phyloP scores from a whole-genome alignment of 331 rosid species.

The Acacia pycnantha region DNA sequence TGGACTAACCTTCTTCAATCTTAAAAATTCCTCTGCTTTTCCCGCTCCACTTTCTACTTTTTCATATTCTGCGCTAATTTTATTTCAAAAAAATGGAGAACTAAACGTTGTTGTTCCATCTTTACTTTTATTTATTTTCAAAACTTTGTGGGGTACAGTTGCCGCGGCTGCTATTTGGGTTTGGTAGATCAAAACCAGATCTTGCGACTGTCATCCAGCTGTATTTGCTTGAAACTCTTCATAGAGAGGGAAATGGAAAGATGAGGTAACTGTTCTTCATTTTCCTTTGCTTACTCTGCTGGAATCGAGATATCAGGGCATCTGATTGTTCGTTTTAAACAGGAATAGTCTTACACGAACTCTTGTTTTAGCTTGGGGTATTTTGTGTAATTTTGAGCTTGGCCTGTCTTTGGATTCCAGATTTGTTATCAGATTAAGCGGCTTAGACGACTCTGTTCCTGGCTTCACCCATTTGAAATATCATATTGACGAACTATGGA shows the following conservation, averaged over 20 bases:
- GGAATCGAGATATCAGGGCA: conserved; percentile 43
- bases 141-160: conserved; percentile 38
- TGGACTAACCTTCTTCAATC: conserved; percentile 30
- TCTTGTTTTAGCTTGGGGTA: conserved; percentile 16
- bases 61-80: conserved; percentile 25
- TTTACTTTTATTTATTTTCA: conserved; percentile 24
- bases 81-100: conserved; percentile 24
- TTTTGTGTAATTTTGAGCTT: conserved; percentile 35
- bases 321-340: conserved; percentile 8
- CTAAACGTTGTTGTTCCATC: conserved; percentile 35
- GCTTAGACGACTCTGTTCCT: conserved; percentile 31
- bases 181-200: conserved; percentile 78
- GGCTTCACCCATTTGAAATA: conserved; percentile 33
- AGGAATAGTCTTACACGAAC: conserved; percentile 13
- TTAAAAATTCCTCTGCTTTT: conserved; percentile 33
- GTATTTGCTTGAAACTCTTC: conserved; percentile 32
- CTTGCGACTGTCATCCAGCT: conserved; percentile 60
- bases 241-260: conserved; percentile 29
- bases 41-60: conserved; percentile 15
- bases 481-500: conserved; percentile 28
- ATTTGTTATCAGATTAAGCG: conserved; percentile 30
- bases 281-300: conserved; percentile 24
- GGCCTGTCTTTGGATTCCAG: conserved; percentile 31
- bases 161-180: conserved; percentile 42
- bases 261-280: conserved; percentile 39